Evolutionary conservation across 2,329 filamentous ascomycete genomes (phyloP).

Genomic region (Scortechinia acanthostroma): DNA sequence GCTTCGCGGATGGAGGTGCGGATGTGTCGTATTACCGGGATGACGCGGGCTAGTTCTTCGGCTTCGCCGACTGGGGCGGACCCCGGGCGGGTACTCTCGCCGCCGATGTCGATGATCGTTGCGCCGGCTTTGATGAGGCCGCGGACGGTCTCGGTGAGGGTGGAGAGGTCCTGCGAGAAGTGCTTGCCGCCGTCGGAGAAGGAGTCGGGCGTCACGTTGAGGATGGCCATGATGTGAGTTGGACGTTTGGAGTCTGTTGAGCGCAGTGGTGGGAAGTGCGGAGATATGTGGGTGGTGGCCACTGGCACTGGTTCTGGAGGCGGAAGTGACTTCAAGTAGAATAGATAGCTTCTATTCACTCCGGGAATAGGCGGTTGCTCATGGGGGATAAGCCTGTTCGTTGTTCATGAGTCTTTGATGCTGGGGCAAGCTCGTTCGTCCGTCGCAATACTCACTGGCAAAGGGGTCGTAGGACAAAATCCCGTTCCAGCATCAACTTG

Average conservation of each 20-base stretch:
- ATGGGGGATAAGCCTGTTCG: conserved; percentile 41
- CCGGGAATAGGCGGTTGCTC: conserved; percentile 13
- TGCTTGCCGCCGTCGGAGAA: conserved; percentile 85
- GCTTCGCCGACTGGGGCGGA: conserved; percentile 59
- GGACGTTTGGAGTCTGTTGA: conserved; percentile 46
- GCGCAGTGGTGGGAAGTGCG: conserved; percentile 42
- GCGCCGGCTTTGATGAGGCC: conserved; percentile 63
- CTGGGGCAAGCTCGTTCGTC: neutral
- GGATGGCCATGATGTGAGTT: conserved; percentile 84
- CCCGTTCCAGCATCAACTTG: conserved; percentile 75
- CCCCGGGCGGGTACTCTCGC: conserved; percentile 82
- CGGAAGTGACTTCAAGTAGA: conserved; percentile 48
- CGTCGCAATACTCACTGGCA: conserved; percentile 50
- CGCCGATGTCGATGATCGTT: conserved; percentile 83
- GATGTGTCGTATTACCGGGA: conserved; percentile 73
- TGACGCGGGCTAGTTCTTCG: conserved; percentile 71
- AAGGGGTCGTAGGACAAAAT: conserved; percentile 86
- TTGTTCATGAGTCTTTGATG: conserved; percentile 7
- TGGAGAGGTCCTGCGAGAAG: conserved; percentile 29
- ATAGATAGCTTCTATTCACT: conserved; percentile 53
- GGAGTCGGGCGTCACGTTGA: conserved; percentile 92
- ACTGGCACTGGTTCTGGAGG: conserved; percentile 43
- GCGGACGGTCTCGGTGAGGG: conserved; percentile 49
- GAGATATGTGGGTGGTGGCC: conserved; percentile 41
- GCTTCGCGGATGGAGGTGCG: conserved; percentile 54